Percentiles rank a stretch among this genome's conserved stretches.
Evolutionary conservation across 495 filamentous ascomycete species (phyloP).

Genomic region (Pseudoneurospora amorphoporcata): DNA sequence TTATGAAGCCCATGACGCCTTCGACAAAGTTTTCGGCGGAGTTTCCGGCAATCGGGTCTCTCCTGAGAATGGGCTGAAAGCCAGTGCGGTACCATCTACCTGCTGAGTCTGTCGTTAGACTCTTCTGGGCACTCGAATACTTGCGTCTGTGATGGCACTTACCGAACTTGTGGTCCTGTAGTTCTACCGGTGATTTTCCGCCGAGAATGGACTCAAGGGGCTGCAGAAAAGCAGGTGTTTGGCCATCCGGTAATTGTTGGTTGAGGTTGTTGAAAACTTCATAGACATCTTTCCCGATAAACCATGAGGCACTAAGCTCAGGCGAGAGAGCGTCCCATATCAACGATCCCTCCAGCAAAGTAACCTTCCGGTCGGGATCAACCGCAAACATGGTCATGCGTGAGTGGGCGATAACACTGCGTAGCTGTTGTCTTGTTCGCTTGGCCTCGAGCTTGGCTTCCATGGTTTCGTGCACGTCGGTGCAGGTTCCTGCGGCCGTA

Average conservation of each 20-base stretch:
- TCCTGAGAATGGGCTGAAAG: constrained; percentile 48
- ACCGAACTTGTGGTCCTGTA: constrained; percentile 41
- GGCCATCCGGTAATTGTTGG: constrained; percentile 20
- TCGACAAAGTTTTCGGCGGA: constrained; percentile 40
- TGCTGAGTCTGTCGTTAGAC: constrained; percentile 18
- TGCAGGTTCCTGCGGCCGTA: constrained; percentile 38
- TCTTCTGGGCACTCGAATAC: not conserved
- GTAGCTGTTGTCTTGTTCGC: constrained; percentile 49
- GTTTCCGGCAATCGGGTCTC: constrained; percentile 34
- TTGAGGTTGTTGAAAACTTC: constrained; percentile 41
- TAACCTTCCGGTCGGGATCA: constrained; percentile 44
- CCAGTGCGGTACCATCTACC: constrained; percentile 55
- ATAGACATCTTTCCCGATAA: constrained; percentile 48
- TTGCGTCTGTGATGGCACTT: not conserved
- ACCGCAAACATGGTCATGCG: constrained; percentile 59
- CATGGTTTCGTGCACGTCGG: constrained; percentile 56
- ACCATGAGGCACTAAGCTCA: constrained; percentile 21
- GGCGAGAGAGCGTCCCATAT: constrained; percentile 35
- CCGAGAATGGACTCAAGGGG: constrained; percentile 48
- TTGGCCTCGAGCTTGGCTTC: constrained; percentile 49
- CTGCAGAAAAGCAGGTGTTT: constrained; percentile 35
- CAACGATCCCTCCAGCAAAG: constrained; percentile 51
- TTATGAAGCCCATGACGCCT: constrained; percentile 56
- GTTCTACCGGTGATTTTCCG: constrained; percentile 39
- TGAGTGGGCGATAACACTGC: constrained; percentile 57